These are phyloP conservation scores for Dactylellina parvicollis DNA, from an alignment of 2,329 filamentous ascomycete genomes.

Conservation along the genomic window DNA sequence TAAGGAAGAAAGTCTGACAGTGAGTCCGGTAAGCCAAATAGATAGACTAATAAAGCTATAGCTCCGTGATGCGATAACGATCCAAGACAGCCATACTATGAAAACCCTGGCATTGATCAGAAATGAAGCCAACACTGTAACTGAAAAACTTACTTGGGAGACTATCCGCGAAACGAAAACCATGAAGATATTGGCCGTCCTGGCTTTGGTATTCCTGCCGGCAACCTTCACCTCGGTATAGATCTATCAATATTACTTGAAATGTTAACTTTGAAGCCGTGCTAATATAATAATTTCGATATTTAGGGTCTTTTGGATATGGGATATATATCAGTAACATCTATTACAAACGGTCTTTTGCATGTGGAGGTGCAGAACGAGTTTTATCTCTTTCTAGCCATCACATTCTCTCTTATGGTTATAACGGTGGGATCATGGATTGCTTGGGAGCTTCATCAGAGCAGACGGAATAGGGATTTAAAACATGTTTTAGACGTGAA, in stretches of 20 bases:
- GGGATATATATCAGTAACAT: conserved; percentile 3
- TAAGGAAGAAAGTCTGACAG: too few species aligned
- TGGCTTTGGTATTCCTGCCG: conserved; percentile 1
- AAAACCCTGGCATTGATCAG: background rate
- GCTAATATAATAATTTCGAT: background rate
- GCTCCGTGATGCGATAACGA: conserved; percentile 10
- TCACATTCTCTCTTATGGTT: background rate
- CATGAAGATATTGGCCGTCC: conserved; percentile 1
- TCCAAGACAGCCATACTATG: conserved; percentile 10
- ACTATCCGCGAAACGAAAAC: background rate
- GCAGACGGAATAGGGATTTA: background rate
- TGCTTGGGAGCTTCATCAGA: background rate
- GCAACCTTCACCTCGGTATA: conserved; percentile 5
- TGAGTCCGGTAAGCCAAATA: too few species aligned
- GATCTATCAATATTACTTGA: background rate
- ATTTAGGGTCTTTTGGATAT: background rate
- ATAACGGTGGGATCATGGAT: background rate
- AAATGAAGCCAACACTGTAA: background rate
- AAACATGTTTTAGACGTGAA: background rate
- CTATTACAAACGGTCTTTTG: background rate
- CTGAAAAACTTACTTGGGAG: background rate
- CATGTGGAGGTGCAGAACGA: background rate
- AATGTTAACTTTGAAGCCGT: background rate
- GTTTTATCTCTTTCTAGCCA: background rate
- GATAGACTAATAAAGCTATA: background rate